Evolutionary conservation across 495 filamentous ascomycete genomes (phyloP).

Genomic region (Penicillium paradoxum): DNA sequence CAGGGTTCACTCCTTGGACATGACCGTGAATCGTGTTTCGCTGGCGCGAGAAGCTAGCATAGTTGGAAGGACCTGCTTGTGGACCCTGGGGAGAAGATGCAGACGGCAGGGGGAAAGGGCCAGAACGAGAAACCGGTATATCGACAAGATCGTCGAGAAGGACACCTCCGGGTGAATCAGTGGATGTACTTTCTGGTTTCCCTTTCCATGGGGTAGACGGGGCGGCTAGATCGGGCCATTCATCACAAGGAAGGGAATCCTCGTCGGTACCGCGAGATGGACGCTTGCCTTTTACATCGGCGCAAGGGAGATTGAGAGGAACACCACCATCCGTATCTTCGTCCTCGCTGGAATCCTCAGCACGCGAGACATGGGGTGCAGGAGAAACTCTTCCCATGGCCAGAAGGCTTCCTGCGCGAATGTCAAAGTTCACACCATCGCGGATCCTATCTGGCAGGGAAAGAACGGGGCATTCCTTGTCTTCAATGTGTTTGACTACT

Average conservation of each 20-base stretch:
- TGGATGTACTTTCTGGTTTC: neutral
- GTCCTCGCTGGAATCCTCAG: constrained; percentile 26
- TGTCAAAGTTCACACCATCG: neutral
- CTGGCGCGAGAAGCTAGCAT: too few relatives aligned
- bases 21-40: neutral
- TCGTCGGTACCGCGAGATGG: neutral
- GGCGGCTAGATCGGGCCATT: neutral
- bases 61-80: neutral
- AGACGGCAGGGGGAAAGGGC: neutral
- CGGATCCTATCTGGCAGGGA: neutral
- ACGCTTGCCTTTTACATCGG: neutral
- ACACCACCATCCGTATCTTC: constrained; percentile 15
- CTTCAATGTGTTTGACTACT: constrained; percentile 49
- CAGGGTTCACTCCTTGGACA: constrained; percentile 11
- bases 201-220: neutral
- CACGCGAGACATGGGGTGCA: constrained; percentile 17
- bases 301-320: neutral
- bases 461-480: constrained; percentile 33
- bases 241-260: neutral
- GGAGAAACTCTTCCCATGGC: neutral
- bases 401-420: neutral
- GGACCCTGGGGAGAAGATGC: neutral
- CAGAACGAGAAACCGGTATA: neutral
- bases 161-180: neutral
- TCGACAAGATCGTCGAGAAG: neutral